phyloP scores from a whole-genome alignment of 345 rosid species.

The Populus pruinosa region DNA sequence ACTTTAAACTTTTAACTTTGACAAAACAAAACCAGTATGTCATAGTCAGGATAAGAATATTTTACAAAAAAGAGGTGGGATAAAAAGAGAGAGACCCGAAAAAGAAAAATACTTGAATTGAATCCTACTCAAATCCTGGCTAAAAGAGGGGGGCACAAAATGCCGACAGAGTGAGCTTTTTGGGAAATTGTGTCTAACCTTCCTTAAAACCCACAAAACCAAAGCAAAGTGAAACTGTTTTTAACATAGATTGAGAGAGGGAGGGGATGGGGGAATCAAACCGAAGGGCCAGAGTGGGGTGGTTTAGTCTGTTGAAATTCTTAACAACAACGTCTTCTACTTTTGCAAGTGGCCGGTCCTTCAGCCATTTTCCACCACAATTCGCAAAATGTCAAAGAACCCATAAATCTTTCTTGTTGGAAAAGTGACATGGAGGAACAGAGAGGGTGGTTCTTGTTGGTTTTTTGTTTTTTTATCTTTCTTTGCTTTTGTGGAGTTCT shows the following conservation, averaged over 20 bases:
- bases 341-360: conserved; percentile 34
- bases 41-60: conserved; percentile 1
- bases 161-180: conserved; percentile 9
- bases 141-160: conserved; percentile 7
- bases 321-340: neutral
- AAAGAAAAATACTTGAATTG: conserved; percentile 26
- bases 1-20: neutral
- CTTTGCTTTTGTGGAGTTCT: too few species aligned
- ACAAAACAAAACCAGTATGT: neutral
- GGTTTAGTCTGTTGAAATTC: conserved; percentile 23
- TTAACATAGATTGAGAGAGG: neutral
- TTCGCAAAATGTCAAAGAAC: conserved; percentile 36
- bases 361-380: conserved; percentile 38
- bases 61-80: conserved; percentile 4
- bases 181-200: conserved; percentile 7
- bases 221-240: neutral
- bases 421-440: neutral
- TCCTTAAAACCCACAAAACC: conserved; percentile 13
- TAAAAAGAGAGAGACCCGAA: neutral
- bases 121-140: conserved; percentile 30
- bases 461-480: neutral
- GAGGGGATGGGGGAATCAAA: neutral
- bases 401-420: conserved; percentile 21
- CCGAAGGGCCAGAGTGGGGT: neutral
- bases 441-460: neutral